Evolutionary conservation across 1,284 basidiomycete species (phyloP).

Genomic region (Ustilago crameri): DNA sequence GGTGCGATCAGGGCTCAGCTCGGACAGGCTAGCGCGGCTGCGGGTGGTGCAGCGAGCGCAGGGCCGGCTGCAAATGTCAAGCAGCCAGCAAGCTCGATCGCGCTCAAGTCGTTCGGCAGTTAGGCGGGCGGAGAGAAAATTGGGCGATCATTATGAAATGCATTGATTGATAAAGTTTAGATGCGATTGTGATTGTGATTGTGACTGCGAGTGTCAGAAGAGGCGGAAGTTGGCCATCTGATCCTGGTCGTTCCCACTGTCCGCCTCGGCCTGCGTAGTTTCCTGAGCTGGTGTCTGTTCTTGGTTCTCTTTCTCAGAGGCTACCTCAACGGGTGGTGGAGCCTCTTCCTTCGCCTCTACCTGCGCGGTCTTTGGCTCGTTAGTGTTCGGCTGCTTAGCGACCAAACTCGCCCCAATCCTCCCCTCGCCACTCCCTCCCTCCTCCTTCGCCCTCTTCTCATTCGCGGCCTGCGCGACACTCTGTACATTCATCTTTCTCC

Average conservation of each 20-base stretch:
- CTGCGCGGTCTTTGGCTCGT: too few relatives aligned
- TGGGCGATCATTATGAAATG: neutral
- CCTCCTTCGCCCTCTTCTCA: conserved; percentile 16
- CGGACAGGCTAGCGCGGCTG: conserved; percentile 4
- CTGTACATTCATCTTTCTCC: conserved; percentile 56
- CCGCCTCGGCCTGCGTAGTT: neutral
- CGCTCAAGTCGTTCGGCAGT: conserved; percentile 51
- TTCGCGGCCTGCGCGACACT: conserved; percentile 40
- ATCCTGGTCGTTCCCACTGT: conserved; percentile 3
- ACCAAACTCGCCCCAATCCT: conserved; percentile 25
- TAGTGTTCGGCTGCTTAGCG: too few relatives aligned
- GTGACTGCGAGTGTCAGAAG: conserved; percentile 5
- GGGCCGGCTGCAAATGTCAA: neutral
- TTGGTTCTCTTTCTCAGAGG: neutral
- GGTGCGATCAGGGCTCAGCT: conserved; percentile 72
- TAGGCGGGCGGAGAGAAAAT: neutral
- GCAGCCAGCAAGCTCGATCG: conserved; percentile 35
- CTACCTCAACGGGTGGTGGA: neutral
- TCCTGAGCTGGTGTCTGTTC: neutral
- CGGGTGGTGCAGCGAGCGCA: neutral
- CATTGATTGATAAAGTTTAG: too few relatives aligned
- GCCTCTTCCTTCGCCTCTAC: neutral
- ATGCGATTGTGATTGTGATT: neutral
- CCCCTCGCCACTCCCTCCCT: conserved; percentile 1
- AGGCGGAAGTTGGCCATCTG: conserved; percentile 36